Conservation (phyloP, 2,329 filamentous ascomycete species). For the Boeremia exigua region DNA sequence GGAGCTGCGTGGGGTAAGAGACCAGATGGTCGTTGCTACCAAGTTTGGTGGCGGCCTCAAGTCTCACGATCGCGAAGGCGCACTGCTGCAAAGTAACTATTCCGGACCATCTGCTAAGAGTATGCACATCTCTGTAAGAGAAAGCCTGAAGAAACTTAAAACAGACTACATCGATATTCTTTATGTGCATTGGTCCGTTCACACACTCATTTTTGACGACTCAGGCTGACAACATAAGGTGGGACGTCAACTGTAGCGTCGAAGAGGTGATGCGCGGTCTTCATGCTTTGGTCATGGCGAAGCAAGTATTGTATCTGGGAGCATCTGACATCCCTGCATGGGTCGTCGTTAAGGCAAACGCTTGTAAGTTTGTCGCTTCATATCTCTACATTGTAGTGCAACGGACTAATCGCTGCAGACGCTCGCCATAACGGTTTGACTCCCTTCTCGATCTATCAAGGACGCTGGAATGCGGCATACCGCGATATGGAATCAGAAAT, state of each 20-base stretch:
- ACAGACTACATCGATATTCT: conserved; percentile 65
- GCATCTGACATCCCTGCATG: conserved; percentile 51
- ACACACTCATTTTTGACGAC: too few relatives aligned
- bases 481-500: conserved; percentile 71
- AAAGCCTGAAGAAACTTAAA: conserved; percentile 18
- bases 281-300: conserved; percentile 46
- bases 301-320: conserved; percentile 52
- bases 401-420: conserved; percentile 19
- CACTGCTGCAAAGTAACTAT: conserved; percentile 20
- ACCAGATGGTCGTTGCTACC: conserved; percentile 49
- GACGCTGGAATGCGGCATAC: conserved; percentile 45
- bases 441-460: conserved; percentile 48
- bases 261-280: conserved; percentile 51
- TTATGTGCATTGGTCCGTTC: conserved; percentile 46
- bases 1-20: conserved; percentile 43
- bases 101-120: conserved; percentile 49
- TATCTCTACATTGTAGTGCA: background rate
- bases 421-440: conserved; percentile 44
- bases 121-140: conserved; percentile 43
- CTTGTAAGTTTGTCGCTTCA: conserved; percentile 2
- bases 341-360: conserved; percentile 32
- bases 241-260: conserved; percentile 50
- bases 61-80: conserved; percentile 7
- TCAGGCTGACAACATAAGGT: conserved; percentile 30
- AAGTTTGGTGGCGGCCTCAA: conserved; percentile 44